Percentiles rank a stretch among this genome's conserved stretches.
These are phyloP conservation scores for Spongispora temasekensis DNA, from an alignment of 1,284 basidiomycete genomes.

Conservation along the genomic window DNA sequence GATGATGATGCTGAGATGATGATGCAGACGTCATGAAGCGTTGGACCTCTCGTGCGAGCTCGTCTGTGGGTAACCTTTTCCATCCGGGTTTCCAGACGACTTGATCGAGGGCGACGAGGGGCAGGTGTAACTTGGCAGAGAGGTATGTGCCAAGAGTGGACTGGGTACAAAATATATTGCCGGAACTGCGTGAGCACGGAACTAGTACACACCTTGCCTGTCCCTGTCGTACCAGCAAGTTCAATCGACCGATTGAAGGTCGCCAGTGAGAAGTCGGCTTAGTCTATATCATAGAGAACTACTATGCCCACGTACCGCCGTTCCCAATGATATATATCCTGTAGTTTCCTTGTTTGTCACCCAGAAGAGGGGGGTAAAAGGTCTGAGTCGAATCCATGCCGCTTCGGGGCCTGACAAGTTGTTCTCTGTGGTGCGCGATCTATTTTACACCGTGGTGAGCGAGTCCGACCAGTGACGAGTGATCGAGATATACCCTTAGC, in stretches of 20 bases:
- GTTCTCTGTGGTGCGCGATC: too few species aligned
- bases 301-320: constrained; percentile 53
- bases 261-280: too few species aligned
- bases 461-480: too few species aligned
- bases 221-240: too few species aligned
- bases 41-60: constrained; percentile 40
- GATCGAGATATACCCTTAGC: too few species aligned
- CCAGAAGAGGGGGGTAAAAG: constrained; percentile 41
- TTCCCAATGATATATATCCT: constrained; percentile 55
- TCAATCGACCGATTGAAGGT: too few species aligned
- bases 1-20: too few species aligned
- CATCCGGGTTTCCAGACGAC: constrained; percentile 54
- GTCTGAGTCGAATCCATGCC: too few species aligned
- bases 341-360: constrained; percentile 49
- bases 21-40: constrained; percentile 28
- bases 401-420: too few species aligned
- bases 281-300: too few species aligned
- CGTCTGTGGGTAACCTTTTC: constrained; percentile 37
- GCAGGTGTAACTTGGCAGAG: constrained; percentile 46
- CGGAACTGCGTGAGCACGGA: too few species aligned
- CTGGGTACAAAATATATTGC: constrained; percentile 30
- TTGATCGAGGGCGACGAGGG: constrained; percentile 46
- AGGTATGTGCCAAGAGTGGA: constrained; percentile 51
- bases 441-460: too few species aligned
- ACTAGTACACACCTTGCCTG: constrained; percentile 48